Percentiles rank a stretch among this genome's conserved stretches.
These are phyloP conservation scores for Micromonas commoda DNA, from an alignment of 139 green algal species.

Conservation along the genomic window DNA sequence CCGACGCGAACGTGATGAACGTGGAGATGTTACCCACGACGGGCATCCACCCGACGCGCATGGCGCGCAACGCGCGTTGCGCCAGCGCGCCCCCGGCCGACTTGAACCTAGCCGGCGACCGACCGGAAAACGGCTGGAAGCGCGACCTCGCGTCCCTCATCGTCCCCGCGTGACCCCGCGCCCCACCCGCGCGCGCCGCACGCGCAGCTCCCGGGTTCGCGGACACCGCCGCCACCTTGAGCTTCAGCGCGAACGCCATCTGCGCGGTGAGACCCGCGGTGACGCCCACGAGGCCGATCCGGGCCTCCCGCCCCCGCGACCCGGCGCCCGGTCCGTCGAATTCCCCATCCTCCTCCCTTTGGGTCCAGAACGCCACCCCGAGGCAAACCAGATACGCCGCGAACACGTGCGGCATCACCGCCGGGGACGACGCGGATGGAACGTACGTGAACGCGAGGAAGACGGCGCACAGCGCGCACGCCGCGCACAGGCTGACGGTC, in stretches of 20 bases:
- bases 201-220: not conserved
- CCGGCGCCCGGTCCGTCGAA: not conserved
- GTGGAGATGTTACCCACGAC: conserved; percentile 69
- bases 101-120: too few species aligned
- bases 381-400: conserved; percentile 54
- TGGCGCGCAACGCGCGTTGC: not conserved
- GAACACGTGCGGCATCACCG: conserved; percentile 54
- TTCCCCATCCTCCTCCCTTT: not conserved
- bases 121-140: too few species aligned
- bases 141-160: not conserved
- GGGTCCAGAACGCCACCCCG: conserved; percentile 10
- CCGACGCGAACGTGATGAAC: conserved; percentile 57
- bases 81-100: not conserved
- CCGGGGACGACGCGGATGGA: conserved; percentile 35
- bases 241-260: conserved; percentile 84
- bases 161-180: too few species aligned
- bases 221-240: conserved; percentile 56
- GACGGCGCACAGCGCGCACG: conserved; percentile 48
- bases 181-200: too few species aligned
- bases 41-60: conserved; percentile 59
- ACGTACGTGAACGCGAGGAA: conserved; percentile 70
- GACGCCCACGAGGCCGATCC: conserved; percentile 34
- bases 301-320: conserved; percentile 6
- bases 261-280: conserved; percentile 72
- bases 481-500: conserved; percentile 48